A percentile compares a stretch with the other conserved stretches of the same genome.
These are phyloP conservation scores for Tolypocladium nubicola DNA, from an alignment of 2,329 filamentous ascomycete genomes.

Conservation along the genomic window DNA sequence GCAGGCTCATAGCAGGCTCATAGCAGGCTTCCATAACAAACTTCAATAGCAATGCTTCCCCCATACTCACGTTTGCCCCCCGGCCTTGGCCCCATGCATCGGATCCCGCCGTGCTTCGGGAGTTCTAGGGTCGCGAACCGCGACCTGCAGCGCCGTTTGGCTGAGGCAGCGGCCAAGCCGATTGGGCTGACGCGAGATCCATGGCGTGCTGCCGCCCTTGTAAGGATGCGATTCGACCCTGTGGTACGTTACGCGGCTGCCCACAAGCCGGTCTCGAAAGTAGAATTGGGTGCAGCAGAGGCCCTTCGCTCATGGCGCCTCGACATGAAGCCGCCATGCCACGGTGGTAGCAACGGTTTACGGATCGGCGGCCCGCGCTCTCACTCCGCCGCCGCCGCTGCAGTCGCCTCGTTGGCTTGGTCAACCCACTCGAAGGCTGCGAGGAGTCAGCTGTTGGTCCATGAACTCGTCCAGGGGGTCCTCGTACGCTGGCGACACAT, in stretches of 20 bases:
- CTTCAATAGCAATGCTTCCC: neutral
- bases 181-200: neutral
- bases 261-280: neutral
- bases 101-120: neutral
- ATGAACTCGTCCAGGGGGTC: neutral
- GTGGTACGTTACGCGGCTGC: neutral
- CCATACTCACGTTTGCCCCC: neutral
- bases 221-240: neutral
- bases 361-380: neutral
- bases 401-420: conserved; percentile 18
- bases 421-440: conserved; percentile 31
- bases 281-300: neutral
- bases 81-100: neutral
- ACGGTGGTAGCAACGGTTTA: neutral
- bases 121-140: neutral
- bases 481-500: conserved; percentile 88
- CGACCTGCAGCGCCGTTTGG: neutral
- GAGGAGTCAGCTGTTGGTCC: neutral
- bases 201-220: neutral
- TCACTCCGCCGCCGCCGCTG: conserved; percentile 17
- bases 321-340: neutral
- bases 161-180: neutral
- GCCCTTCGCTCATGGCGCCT: neutral
- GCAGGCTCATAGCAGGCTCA: neutral
- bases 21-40: too few species aligned